Evolutionary conservation across 2,329 filamentous ascomycete species (phyloP), one percentile per base, ranked within the genome.

Genomic region (Phaeosphaeria sp.): DNA sequence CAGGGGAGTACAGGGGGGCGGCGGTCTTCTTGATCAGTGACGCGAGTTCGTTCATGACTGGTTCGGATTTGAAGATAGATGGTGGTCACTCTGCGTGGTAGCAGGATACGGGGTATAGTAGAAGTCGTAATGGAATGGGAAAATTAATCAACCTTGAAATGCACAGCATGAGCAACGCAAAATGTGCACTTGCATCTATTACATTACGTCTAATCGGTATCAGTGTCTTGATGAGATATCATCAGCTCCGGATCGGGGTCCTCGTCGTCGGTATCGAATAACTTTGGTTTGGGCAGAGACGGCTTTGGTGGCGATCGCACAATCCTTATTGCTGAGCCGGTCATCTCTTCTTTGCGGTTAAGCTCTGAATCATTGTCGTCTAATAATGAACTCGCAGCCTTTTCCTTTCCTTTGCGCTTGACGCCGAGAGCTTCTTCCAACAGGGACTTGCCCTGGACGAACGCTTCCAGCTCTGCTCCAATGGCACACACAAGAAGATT

Each of bases 401-500:
- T 74, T 36, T 65, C 68, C 47, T 74, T 75, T 11, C 67, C 68
- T 55, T 74, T 74, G 18, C 56, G 58, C 48, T 59, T 66, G 33
- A 65, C 39, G 5, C 73, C 72, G 9, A 81, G 65, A 11, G 76
- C 72, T 11, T 75, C 71, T 40, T 79, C 71, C n/a, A 91, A 77
- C 43, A 91, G 80, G 2, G 80, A 74, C 64, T 84, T 82, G 1
- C 87, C 88, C 66, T 89, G 84, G 30, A 78, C 79, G 59, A 91
- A 88, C 2, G 89, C 88, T 57, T 89, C 87, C 1, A 91, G 71
- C 72, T 92, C 91, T 0, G 91, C 91, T 0, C 90, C 89, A 33
- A 94, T 87, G 11, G 90, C 90, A 51, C 87, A 91, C 4, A 93
- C 87, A 18, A 94, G 80, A 17, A 93, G 78, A 55, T 89, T 93